Percentiles rank a stretch among this genome's conserved stretches.
These are phyloP conservation scores for Aspergillus sp. DNA, from an alignment of 2,329 filamentous ascomycete genomes.

Conservation along the genomic window DNA sequence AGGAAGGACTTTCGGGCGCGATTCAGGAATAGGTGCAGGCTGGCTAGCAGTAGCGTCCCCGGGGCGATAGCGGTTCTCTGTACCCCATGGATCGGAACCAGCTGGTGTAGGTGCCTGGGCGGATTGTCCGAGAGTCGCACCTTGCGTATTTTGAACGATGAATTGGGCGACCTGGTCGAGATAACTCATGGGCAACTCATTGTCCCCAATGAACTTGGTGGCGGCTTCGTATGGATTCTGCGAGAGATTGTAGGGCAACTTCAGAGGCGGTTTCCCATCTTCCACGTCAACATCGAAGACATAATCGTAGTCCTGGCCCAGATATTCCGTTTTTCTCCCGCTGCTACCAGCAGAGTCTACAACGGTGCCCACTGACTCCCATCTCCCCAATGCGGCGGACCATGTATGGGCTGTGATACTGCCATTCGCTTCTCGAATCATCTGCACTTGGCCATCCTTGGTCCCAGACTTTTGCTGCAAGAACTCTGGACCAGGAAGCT, in stretches of 20 bases:
- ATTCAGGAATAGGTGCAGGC: conserved; percentile 38
- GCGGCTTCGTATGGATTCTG: conserved; percentile 93
- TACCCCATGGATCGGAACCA: conserved; percentile 74
- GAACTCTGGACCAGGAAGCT: conserved; percentile 87
- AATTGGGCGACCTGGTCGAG: conserved; percentile 92
- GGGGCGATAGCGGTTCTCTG: conserved; percentile 77
- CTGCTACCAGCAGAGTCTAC: conserved; percentile 86
- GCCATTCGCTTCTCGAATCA: conserved; percentile 82
- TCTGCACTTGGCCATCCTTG: conserved; percentile 95
- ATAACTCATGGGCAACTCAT: conserved; percentile 84
- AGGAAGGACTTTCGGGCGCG: conserved; percentile 68
- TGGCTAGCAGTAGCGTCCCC: conserved; percentile 59
- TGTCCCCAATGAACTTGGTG: conserved; percentile 85
- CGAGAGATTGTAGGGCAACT: conserved; percentile 90
- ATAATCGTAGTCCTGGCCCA: conserved; percentile 90
- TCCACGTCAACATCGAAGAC: conserved; percentile 97
- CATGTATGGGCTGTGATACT: conserved; percentile 86
- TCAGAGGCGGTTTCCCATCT: conserved; percentile 88
- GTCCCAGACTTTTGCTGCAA: conserved; percentile 79
- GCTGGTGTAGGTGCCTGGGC: conserved; percentile 50
- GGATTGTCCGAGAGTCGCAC: conserved; percentile 74
- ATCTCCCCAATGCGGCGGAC: conserved; percentile 73
- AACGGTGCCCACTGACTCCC: conserved; percentile 91
- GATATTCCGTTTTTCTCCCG: conserved; percentile 74
- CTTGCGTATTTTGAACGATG: conserved; percentile 86